These are phyloP conservation scores for Pichia scutulata DNA, from an alignment of 805 yeast genomes.

Conservation along the genomic window DNA sequence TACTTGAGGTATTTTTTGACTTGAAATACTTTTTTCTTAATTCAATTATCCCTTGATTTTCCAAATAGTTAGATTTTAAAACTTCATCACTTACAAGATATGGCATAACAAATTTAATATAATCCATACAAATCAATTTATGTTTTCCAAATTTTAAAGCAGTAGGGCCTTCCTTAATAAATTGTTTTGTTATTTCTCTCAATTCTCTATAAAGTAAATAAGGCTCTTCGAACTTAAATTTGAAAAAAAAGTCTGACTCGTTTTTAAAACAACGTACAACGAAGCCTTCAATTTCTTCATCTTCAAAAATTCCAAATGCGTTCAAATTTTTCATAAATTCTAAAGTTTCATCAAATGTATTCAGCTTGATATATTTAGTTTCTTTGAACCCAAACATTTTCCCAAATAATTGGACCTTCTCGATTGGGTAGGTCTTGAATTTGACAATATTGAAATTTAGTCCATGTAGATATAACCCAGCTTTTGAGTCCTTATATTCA, in stretches of 20 bases:
- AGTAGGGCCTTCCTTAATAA: conserved; percentile 33
- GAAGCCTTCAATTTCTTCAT: conserved; percentile 83
- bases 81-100: conserved; percentile 43
- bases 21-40: conserved; percentile 60
- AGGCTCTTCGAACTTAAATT: conserved; percentile 93
- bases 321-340: conserved; percentile 49
- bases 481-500: conserved; percentile 52
- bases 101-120: conserved; percentile 58
- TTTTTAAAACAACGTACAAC: conserved; percentile 61
- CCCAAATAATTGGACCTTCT: conserved; percentile 54
- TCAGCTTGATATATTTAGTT: conserved; percentile 40
- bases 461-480: conserved; percentile 91
- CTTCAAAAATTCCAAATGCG: conserved; percentile 61
- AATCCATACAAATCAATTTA: conserved; percentile 53
- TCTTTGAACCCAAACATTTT: conserved; percentile 58
- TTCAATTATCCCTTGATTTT: conserved; percentile 67
- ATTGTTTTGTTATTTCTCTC: conserved; percentile 74
- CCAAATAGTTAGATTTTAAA: conserved; percentile 36
- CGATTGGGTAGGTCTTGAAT: conserved; percentile 61
- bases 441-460: conserved; percentile 57
- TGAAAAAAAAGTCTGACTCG: conserved; percentile 64
- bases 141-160: conserved; percentile 40
- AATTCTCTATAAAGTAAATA: conserved; percentile 83
- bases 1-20: conserved; percentile 47
- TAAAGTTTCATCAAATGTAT: conserved; percentile 35